Conservation (phyloP, 805 yeast species). For the Teunomyces funiuensis region DNA sequence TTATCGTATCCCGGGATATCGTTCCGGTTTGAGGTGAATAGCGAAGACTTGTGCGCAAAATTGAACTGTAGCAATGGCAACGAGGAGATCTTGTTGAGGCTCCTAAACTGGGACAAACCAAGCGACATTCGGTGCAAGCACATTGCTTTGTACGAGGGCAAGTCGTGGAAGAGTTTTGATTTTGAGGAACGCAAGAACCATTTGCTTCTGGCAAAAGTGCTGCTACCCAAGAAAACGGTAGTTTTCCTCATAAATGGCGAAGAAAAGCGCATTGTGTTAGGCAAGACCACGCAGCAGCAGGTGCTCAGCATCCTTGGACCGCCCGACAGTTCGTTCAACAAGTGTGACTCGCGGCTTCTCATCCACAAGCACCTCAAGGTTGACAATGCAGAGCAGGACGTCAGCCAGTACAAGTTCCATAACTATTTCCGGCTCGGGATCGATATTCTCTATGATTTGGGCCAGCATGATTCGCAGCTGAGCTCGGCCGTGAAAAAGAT, state of each 20-base stretch:
- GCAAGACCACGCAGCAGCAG: constrained; percentile 50
- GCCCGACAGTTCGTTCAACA: constrained; percentile 52
- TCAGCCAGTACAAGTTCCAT: constrained; percentile 43
- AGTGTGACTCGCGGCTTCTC: constrained; percentile 43
- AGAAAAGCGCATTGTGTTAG: constrained; percentile 22
- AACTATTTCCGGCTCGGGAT: constrained; percentile 57
- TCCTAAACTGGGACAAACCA: constrained; percentile 33
- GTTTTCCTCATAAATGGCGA: neutral
- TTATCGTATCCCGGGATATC: constrained; percentile 58
- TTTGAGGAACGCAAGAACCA: constrained; percentile 8
- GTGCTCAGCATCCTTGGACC: constrained; percentile 51
- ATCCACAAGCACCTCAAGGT: constrained; percentile 36
- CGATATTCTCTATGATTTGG: constrained; percentile 51
- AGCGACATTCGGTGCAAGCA: constrained; percentile 37
- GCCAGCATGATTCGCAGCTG: constrained; percentile 11
- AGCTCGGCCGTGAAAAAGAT: constrained; percentile 38
- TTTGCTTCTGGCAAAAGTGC: neutral
- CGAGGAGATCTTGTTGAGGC: constrained; percentile 24
- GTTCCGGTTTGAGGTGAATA: constrained; percentile 42
- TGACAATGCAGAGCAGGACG: constrained; percentile 6
- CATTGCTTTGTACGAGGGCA: constrained; percentile 41
- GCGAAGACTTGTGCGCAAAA: constrained; percentile 15
- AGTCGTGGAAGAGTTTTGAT: constrained; percentile 28
- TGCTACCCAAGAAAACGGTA: neutral
- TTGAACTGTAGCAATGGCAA: constrained; percentile 12